Base-by-base conservation (phyloP, 2,329 filamentous ascomycete genomes). In the Colletotrichum filicis region DNA sequence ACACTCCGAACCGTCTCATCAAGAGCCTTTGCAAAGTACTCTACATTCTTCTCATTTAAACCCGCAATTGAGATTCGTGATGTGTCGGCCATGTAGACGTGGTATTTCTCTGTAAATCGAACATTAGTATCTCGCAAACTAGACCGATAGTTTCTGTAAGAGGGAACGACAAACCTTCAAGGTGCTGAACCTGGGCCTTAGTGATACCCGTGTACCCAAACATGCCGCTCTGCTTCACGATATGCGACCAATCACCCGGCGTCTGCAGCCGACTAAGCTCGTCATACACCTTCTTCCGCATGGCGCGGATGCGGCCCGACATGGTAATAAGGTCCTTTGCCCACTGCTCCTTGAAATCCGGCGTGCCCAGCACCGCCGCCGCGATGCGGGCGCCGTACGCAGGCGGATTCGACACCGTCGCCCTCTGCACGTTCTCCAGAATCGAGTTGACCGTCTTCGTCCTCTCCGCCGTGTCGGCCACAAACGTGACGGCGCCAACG, bases 201-300 rank as follows among this genome's bases (percentile, higher is more conserved):
- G 74, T 85, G 73, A 91, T 79, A 0, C 88, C 89, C 0, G 87
- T 88, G 70, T 82, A 84, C 0, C 79, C 80, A 75, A 85, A 85
- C 83, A 85, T 85, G 32, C 83, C 83, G 12, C 75, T 82, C 66
- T 85, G 83, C 24, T 78, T 78, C 0, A 81, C 75, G 8, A 85
- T 76, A 55, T 83, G 82, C 1, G 76, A 75, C 83, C 83, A 85
- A 28, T 79, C 74, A 0, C 83, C 83, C 0, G 83, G 83, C 0
- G 82, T 82, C 4, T 76, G 66, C 4, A 82, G 74, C 4, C 73
- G 71, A 1, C 76, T 62, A 4, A 85, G 75, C 60, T 81, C 79
- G 5, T 81, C 77, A 32, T 80, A 83, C 1, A 85, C 63, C 52
- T 62, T 77, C 26, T 78, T 67, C 3, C 83, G 71, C 82, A 85